Conservation (phyloP, 306 rosid genomes). For the Potentilla sterilis region DNA sequence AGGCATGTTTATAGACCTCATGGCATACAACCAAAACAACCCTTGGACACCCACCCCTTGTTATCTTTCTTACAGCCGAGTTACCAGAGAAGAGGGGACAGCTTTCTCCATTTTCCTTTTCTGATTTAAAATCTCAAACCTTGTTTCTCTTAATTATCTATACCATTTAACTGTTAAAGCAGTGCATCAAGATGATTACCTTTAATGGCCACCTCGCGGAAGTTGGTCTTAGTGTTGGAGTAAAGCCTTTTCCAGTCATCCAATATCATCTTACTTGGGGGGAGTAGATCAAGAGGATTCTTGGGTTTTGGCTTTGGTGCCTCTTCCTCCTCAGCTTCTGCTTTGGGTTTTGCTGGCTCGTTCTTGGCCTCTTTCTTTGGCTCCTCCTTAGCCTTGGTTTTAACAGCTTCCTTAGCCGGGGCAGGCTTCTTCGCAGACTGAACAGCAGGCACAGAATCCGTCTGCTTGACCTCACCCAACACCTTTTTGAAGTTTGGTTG, state of each 20-base stretch:
- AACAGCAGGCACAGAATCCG: conserved; percentile 48
- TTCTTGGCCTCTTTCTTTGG: conserved; percentile 62
- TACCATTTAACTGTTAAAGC: not conserved
- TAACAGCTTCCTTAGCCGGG: conserved; percentile 57
- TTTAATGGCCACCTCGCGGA: conserved; percentile 94
- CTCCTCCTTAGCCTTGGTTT: conserved; percentile 60
- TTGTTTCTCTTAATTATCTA: not conserved
- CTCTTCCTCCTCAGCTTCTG: conserved; percentile 54
- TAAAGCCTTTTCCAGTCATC: conserved; percentile 95
- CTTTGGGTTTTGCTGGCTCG: conserved; percentile 41
- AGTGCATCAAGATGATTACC: conserved; percentile 34
- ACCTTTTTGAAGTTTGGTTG: conserved; percentile 61
- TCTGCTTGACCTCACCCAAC: conserved; percentile 70
- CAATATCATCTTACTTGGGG: conserved; percentile 82
- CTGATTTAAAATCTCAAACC: not conserved
- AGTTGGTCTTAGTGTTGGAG: conserved; percentile 85
- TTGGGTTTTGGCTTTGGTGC: conserved; percentile 93
- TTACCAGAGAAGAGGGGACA: too few relatives aligned
- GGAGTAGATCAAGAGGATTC: conserved; percentile 86
- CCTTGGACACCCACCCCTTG: too few relatives aligned
- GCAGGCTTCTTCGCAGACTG: conserved; percentile 70
- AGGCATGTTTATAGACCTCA: not conserved
- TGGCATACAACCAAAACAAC: too few relatives aligned
- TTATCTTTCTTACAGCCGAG: too few relatives aligned
- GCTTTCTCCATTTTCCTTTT: too few relatives aligned